Percentiles rank a stretch among this genome's conserved stretches.
Conservation (phyloP, 495 filamentous ascomycete genomes). For the Lepraria neglecta region DNA sequence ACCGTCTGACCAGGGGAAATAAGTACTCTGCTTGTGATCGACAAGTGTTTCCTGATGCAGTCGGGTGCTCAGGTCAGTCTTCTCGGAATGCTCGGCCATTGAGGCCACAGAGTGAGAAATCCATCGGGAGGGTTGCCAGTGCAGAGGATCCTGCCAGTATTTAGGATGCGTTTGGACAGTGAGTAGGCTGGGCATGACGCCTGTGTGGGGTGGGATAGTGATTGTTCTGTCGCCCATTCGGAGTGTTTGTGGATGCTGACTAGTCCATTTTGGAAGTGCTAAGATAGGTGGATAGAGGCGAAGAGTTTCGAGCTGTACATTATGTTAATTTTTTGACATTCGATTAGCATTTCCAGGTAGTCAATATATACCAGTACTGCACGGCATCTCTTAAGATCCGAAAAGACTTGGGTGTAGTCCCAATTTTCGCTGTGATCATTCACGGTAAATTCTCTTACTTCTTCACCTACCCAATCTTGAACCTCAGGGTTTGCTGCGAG, state of each 20-base stretch:
- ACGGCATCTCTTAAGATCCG: constrained; percentile 38
- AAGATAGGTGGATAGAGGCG: constrained; percentile 21
- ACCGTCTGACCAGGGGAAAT: constrained; percentile 37
- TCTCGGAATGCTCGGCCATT: not conserved
- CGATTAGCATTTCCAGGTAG: not conserved
- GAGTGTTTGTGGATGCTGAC: constrained; percentile 18
- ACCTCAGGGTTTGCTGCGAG: constrained; percentile 38
- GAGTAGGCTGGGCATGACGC: constrained; percentile 34
- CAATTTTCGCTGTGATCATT: constrained; percentile 26
- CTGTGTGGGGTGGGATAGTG: constrained; percentile 35
- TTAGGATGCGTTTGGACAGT: constrained; percentile 38
- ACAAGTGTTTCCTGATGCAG: constrained; percentile 26
- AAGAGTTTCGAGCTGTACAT: constrained; percentile 22
- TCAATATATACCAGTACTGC: constrained; percentile 39
- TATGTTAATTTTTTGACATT: not conserved
- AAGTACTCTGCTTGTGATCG: constrained; percentile 27
- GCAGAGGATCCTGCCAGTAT: constrained; percentile 41
- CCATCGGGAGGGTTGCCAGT: constrained; percentile 36
- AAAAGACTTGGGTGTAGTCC: constrained; percentile 39
- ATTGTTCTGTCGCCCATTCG: constrained; percentile 28
- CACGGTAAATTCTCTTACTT: constrained; percentile 31
- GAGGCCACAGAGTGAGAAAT: not conserved
- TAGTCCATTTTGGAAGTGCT: constrained; percentile 18
- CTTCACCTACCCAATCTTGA: constrained; percentile 32
- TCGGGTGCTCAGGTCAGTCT: not conserved